phyloP scores from a whole-genome alignment of 2,329 filamentous ascomycete genomes.

The Apiospora koreana region DNA sequence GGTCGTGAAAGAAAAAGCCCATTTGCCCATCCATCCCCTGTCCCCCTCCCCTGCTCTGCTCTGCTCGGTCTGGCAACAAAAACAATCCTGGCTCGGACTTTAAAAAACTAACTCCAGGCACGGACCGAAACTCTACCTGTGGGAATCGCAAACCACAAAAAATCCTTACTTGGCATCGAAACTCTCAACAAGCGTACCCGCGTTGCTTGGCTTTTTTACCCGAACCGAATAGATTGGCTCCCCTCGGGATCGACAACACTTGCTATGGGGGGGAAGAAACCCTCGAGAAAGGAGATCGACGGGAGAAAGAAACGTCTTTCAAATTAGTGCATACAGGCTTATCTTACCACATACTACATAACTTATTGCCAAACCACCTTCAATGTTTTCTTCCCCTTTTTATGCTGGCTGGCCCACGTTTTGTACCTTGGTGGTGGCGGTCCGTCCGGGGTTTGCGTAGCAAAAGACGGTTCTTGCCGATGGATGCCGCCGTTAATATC shows the following conservation, averaged over 20 bases:
- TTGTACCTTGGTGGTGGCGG: not conserved
- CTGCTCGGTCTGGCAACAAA: not conserved
- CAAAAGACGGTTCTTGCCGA: not conserved
- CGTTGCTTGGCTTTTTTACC: constrained; percentile 1
- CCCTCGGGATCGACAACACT: not conserved
- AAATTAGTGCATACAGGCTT: not conserved
- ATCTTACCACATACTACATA: too few relatives aligned
- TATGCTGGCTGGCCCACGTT: not conserved
- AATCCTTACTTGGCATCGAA: not conserved
- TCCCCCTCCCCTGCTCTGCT: too few relatives aligned
- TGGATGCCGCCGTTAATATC: constrained; percentile 2
- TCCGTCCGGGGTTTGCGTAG: not conserved
- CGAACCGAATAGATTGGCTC: not conserved
- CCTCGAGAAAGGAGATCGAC: not conserved
- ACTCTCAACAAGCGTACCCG: constrained; percentile 1
- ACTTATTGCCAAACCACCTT: not conserved
- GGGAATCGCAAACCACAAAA: not conserved
- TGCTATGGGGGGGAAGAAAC: not conserved
- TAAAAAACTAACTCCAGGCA: not conserved
- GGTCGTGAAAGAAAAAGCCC: not conserved
- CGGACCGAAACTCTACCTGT: not conserved
- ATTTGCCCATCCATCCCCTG: not conserved
- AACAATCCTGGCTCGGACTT: not conserved
- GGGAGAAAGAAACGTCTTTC: not conserved
- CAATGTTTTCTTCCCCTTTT: not conserved